Conservation (phyloP, 345 rosid genomes). For the Lumnitzera littorea region DNA sequence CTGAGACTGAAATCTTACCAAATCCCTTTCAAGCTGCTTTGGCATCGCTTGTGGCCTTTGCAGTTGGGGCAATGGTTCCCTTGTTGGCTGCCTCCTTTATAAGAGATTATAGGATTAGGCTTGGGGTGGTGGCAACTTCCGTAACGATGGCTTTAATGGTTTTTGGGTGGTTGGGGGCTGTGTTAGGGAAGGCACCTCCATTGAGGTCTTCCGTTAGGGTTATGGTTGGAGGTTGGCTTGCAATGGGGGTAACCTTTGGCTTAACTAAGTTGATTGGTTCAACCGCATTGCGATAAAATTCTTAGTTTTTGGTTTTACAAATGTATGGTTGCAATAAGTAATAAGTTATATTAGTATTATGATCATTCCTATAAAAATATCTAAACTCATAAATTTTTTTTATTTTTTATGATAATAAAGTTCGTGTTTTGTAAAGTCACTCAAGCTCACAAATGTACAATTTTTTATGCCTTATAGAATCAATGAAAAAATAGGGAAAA, state of each 20-base stretch:
- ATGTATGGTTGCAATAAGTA: too few species aligned
- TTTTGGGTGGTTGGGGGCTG: constrained; percentile 78
- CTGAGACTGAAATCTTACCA: constrained; percentile 43
- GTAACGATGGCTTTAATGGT: constrained; percentile 54
- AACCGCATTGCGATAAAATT: constrained; percentile 29
- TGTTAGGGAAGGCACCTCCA: constrained; percentile 60
- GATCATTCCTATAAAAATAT: too few species aligned
- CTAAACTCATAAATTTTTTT: too few species aligned
- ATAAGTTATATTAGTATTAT: too few species aligned
- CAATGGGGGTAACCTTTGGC: constrained; percentile 91
- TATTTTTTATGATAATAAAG: too few species aligned
- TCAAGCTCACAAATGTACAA: too few species aligned
- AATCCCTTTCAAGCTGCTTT: constrained; percentile 76
- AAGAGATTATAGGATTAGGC: constrained; percentile 48
- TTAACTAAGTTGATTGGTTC: constrained; percentile 72
- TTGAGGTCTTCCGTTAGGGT: constrained; percentile 55
- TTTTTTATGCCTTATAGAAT: too few species aligned
- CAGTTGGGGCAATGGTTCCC: constrained; percentile 77
- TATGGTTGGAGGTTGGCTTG: constrained; percentile 82
- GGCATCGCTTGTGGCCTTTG: constrained; percentile 80
- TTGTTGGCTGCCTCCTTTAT: constrained; percentile 74
- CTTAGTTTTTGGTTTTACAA: too few species aligned
- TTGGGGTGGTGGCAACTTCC: constrained; percentile 44
- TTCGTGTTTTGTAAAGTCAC: too few species aligned
- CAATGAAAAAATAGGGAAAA: too few species aligned